Evolutionary conservation across 345 rosid species (phyloP), one percentile per base, ranked within the genome.

Genomic region (Brassica incana): DNA sequence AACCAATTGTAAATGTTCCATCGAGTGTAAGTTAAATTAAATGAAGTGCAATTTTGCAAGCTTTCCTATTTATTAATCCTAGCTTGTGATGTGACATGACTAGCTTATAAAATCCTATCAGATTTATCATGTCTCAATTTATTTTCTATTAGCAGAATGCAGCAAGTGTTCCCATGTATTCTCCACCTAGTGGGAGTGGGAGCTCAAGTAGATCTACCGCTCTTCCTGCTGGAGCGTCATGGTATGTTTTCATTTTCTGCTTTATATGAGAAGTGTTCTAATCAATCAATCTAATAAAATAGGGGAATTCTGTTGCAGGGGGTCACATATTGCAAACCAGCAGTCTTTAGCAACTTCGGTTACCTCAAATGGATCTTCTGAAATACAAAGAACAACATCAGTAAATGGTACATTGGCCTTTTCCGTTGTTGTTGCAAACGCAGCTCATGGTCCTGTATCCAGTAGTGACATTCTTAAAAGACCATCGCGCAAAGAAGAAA

Each of bases 211-310:
- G 86, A 83, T 86, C 91, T 43, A 69, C 76, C 30, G 85, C 84
- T 15, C 97, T 90, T 73, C 98, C 97, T 72, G 88, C 92, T 20
- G 90, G 90, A 50, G 88, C 95, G 15, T 88, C 98, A 74, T 93
- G 98, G 98, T 91, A 84, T 72, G 48, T 66, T 33, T 56, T 59
- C n/a, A 48, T 15, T 48, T 48, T 5, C 56, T 50, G 16, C 18
- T 50, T 50, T n/a, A 14, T n/a, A 50, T 50, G 16, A 16, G 56
- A 50, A 14, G 16, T n/a, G 4, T 50, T 50, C 5, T 50, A 14
- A 50, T 50, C 2, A 16, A 16, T n/a, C 7, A 4, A 50, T 48
- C 54, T 48, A 12, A 50, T 50, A 50, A 14, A 50, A 14, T 50
- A 14, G 7, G 56, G 56, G 16, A 50, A 50, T 50, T 50, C 56